Percentiles rank a stretch among this genome's conserved stretches.
phyloP scores from a whole-genome alignment of 1,284 basidiomycete genomes.

The Acaromyces ingoldii region DNA sequence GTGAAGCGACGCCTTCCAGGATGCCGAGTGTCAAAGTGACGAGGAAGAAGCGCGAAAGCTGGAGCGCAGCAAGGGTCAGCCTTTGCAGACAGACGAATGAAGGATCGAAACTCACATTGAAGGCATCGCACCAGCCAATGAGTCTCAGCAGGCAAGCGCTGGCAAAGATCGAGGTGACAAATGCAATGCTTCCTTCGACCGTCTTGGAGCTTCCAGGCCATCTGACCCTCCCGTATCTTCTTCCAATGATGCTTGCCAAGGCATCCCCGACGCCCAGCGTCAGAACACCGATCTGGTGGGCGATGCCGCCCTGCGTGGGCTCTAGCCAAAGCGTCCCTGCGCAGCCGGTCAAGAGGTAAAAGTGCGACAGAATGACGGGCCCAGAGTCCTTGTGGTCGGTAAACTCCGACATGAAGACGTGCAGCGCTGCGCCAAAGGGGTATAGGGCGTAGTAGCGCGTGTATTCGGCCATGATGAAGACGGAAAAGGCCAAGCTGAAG shows the following conservation, averaged over 20 bases:
- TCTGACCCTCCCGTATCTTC: slow-evolving; percentile 68
- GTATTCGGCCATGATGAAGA: slow-evolving; percentile 49
- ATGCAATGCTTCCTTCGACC: slow-evolving; percentile 81
- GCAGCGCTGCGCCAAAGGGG: slow-evolving; percentile 86
- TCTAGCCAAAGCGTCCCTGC: slow-evolving; percentile 92
- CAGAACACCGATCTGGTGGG: slow-evolving; percentile 80
- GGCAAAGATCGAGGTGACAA: slow-evolving; percentile 66
- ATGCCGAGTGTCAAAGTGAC: slow-evolving; percentile 28
- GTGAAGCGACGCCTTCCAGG: slow-evolving; percentile 45
- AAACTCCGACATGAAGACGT: slow-evolving; percentile 92
- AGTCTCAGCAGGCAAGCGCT: slow-evolving; percentile 69
- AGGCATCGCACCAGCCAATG: slow-evolving; percentile 55
- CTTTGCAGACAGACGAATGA: not conserved
- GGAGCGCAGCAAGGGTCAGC: not conserved
- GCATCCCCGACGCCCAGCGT: slow-evolving; percentile 90
- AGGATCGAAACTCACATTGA: slow-evolving; percentile 18
- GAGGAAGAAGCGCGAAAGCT: slow-evolving; percentile 19
- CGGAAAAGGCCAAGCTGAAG: slow-evolving; percentile 64
- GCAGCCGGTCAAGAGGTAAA: slow-evolving; percentile 92
- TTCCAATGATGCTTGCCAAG: slow-evolving; percentile 84
- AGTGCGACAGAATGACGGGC: slow-evolving; percentile 93
- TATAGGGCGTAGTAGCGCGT: slow-evolving; percentile 89
- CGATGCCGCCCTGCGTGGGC: too few relatives aligned
- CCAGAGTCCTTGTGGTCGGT: slow-evolving; percentile 91
- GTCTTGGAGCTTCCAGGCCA: slow-evolving; percentile 89